Percentiles rank a stretch among this genome's conserved stretches.
phyloP scores from a whole-genome alignment of 345 rosid species.

The Punica granatum region DNA sequence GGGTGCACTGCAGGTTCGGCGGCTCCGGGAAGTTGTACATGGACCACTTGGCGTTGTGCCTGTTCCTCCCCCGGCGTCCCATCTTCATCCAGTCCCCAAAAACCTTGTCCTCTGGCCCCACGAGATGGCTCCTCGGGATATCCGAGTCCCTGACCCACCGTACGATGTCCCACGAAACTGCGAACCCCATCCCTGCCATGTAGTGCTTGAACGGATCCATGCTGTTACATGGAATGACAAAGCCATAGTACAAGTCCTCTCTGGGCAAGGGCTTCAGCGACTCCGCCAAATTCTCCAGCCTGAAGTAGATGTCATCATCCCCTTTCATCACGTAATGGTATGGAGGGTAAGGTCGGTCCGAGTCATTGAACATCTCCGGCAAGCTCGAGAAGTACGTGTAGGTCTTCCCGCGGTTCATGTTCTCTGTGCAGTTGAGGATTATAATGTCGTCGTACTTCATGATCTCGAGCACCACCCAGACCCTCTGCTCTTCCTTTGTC shows the following conservation, averaged over 20 bases:
- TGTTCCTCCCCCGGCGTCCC: constrained; percentile 51
- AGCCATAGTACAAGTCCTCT: constrained; percentile 78
- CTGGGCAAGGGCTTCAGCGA: constrained; percentile 63
- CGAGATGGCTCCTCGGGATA: constrained; percentile 52
- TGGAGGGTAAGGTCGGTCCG: constrained; percentile 40
- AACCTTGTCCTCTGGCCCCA: constrained; percentile 71
- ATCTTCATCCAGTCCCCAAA: constrained; percentile 72
- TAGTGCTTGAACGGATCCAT: constrained; percentile 86
- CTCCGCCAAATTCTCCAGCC: constrained; percentile 42
- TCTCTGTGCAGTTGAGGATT: constrained; percentile 68
- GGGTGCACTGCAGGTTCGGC: constrained; percentile 42
- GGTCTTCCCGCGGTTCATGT: constrained; percentile 87
- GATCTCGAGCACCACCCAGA: constrained; percentile 79
- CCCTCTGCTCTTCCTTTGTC: constrained; percentile 77
- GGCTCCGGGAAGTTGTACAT: constrained; percentile 77
- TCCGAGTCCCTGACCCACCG: constrained; percentile 77
- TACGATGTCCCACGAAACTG: constrained; percentile 78
- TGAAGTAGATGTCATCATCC: constrained; percentile 64
- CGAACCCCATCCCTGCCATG: constrained; percentile 92
- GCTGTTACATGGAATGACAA: constrained; percentile 73
- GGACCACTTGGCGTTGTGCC: constrained; percentile 80
- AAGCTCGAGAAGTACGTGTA: constrained; percentile 75
- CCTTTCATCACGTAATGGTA: constrained; percentile 86
- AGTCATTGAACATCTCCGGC: constrained; percentile 42
- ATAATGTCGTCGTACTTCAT: constrained; percentile 79